Conservation (phyloP, 2,329 filamentous ascomycete genomes). For the Westerdykella ornata region DNA sequence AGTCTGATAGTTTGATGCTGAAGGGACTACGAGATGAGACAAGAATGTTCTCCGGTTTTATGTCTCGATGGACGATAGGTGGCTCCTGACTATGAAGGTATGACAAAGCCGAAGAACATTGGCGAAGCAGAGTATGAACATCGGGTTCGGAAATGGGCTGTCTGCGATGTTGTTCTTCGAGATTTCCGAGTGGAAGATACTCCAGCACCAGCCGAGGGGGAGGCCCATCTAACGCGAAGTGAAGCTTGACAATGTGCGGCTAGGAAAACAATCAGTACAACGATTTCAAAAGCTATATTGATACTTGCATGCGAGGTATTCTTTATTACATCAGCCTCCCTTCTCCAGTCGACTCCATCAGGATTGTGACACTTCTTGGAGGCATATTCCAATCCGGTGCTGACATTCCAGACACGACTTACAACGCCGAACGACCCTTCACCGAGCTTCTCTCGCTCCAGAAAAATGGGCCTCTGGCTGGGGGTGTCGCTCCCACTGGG, state of each 20-base stretch:
- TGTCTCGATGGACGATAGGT: constrained; percentile 91
- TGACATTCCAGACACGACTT: no score
- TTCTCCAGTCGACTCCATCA: no score
- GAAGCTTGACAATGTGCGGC: neutral
- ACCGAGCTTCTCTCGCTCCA: no score
- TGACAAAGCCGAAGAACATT: constrained; percentile 1
- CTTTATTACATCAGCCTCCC: no score
- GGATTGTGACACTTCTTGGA: no score
- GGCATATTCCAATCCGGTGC: no score
- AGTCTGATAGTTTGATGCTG: constrained; percentile 3
- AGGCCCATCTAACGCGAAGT: neutral
- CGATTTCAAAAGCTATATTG: neutral
- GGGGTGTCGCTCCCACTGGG: no score
- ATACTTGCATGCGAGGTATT: neutral
- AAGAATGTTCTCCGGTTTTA: constrained; percentile 93
- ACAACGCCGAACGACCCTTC: no score
- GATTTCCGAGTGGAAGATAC: constrained; percentile 1
- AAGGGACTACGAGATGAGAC: neutral
- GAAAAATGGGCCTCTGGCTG: no score
- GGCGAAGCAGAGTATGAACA: neutral
- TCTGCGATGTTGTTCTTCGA: neutral
- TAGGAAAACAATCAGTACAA: neutral
- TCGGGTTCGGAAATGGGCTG: neutral
- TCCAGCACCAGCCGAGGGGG: neutral
- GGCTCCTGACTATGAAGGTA: constrained; percentile 1